Evolutionary conservation across 2,329 filamentous ascomycete species (phyloP), one percentile per base, ranked within the genome.

Genomic region (Diaporthe amygdali): DNA sequence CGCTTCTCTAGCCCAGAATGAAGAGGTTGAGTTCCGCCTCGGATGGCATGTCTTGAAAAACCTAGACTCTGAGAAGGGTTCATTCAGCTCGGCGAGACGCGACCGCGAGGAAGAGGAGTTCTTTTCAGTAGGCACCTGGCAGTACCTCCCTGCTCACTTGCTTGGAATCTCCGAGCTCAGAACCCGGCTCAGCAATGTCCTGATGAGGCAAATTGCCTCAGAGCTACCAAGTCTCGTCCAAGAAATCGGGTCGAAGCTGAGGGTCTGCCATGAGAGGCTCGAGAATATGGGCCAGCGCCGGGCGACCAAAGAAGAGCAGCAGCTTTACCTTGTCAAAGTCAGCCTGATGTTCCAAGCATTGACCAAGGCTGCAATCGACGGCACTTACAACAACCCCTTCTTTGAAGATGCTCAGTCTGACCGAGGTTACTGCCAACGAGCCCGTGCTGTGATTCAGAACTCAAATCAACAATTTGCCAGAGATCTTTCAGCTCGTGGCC

Each of bases 41-140:
- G 27, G 59, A 0, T 83, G 84, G 85, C 84, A 86, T 67, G 79
- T 86, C 66, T 69, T 87, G 25, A 83, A 79, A 71, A 87, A 87
- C 59, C 74, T 82, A 12, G 76, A 68, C 7, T 76, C 79, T 2
- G 73, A 74, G 1, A 69, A 76, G 15, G 56, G 69, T 12, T 32
- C 66, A 0, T 70, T 64, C 5, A 73, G 69, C 0, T 52, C 74
- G n/a, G 54, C 68, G 8, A 74, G 73, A n/a, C 71, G 76, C 17
- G 63, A 78, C 39, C 27, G 69, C 14, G 30, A 66, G 27, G 72
- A 77, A 54, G 49, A 73, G 54, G 30, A 10, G 10, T 77, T 77
- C 68, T 72, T 71, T 61, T 47, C 52, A 0, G 20, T 46, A 37
- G 80, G 81, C 0, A 75, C 84, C 39, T 80, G 80, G 55, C 75